A percentile compares a stretch with the other conserved stretches of the same genome.
Conservation (phyloP, 2,329 filamentous ascomycete genomes). For the Ophiosphaerella herpotricha region DNA sequence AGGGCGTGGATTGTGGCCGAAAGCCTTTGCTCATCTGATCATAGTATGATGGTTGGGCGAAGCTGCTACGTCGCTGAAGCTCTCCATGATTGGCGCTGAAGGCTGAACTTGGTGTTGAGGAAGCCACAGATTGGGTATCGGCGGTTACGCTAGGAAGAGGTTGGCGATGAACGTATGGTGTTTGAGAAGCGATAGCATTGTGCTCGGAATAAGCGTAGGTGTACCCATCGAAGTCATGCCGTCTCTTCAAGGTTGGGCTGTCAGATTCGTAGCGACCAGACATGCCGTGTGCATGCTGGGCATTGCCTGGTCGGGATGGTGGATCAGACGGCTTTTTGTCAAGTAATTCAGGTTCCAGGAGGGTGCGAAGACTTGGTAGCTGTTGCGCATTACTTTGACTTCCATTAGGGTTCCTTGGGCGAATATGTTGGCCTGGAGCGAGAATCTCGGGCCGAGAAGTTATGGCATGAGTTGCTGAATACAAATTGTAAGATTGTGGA, state of each 20-base stretch:
- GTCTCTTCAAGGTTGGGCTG: constrained; percentile 43
- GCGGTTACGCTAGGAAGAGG: constrained; percentile 18
- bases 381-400: constrained; percentile 38
- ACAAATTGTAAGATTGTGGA: constrained; percentile 34
- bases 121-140: constrained; percentile 28
- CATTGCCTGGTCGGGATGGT: constrained; percentile 24
- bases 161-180: constrained; percentile 35
- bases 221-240: constrained; percentile 40
- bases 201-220: constrained; percentile 30
- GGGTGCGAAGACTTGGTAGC: constrained; percentile 45
- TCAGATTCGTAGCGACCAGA: constrained; percentile 35
- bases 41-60: constrained; percentile 25
- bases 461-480: constrained; percentile 31
- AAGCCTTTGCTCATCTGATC: constrained; percentile 25
- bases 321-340: constrained; percentile 37
- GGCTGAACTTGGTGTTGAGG: constrained; percentile 28
- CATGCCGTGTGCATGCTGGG: constrained; percentile 21
- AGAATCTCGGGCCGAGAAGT: constrained; percentile 34
- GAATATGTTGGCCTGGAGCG: constrained; percentile 29
- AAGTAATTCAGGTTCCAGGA: constrained; percentile 43
- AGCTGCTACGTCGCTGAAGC: constrained; percentile 28
- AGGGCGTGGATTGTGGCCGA: constrained; percentile 31
- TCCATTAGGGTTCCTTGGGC: constrained; percentile 29
- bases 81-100: constrained; percentile 26
- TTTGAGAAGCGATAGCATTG: constrained; percentile 35